Evolutionary conservation across 2,329 filamentous ascomycete genomes (phyloP), one percentile per base, ranked within the genome.

Genomic region (Metarhizium album): DNA sequence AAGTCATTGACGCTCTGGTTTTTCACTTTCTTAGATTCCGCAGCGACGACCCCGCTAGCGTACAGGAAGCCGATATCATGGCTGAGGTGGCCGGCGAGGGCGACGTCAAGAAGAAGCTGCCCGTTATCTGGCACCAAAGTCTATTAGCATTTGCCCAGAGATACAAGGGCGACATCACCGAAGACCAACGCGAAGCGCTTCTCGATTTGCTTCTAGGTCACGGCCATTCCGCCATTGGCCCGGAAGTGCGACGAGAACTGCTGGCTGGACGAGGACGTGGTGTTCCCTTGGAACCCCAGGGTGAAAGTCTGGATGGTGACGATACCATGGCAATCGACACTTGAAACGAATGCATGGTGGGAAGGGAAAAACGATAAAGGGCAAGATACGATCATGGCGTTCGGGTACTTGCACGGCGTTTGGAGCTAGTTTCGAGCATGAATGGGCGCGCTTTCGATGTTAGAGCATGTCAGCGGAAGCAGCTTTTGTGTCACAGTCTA

Each of bases 21-120:
- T 97, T 97, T 73, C 91, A 98, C 68, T 98, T 98, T 68, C 68
- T 97, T 55, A 85, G 93, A 16, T 96, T 95, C 73, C 79, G 87
- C 33, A 86, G 79, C 49, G 76, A 80, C 24, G 83, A 87, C 54
- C 78, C 82, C 2, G 73, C 76, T 2, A 72, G 73, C 11, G 74
- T 77, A 18, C 73, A 78, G 31, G 59, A 58, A 3, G 66, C 63
- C 2, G 82, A 85, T 50, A 71, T 70, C 27, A 82, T 83, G 73
- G 67, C 74, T 9, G 70, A 65, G 53, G 56, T 68, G 16, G 62
- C 67, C 31, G 67, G 61, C 52, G 70, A 68, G 18, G 72, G 72
- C n/a, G 77, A 79, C 46, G 72, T 68, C 54, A 76, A 66, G 67
- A 75, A 58, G 62, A 88, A 86, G 63, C 67, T 97, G 57, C 93